phyloP scores from a whole-genome alignment of 805 yeast genomes.

The Candida cerambycidarum region DNA sequence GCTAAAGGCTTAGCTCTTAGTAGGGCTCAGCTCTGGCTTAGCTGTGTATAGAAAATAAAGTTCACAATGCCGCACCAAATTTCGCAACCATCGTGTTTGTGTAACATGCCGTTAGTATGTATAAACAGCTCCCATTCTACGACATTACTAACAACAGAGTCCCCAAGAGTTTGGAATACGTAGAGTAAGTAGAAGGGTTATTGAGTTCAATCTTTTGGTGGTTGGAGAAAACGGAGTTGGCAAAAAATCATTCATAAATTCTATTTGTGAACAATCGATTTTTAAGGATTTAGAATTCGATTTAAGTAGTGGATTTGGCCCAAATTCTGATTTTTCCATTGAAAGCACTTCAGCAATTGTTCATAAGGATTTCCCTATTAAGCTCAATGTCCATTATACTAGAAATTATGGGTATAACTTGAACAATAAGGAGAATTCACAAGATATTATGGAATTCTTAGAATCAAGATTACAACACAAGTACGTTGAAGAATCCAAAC shows the following conservation, averaged over 20 bases:
- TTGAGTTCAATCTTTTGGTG: slow-evolving; percentile 25
- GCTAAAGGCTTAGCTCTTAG: no score
- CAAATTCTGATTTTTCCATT: neutral
- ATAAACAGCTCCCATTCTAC: no score
- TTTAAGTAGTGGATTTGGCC: no score
- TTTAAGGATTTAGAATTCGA: slow-evolving; percentile 7
- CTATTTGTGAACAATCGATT: slow-evolving; percentile 55
- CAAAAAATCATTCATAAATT: slow-evolving; percentile 74
- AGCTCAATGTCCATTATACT: slow-evolving; percentile 22
- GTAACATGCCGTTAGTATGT: slow-evolving; percentile 10
- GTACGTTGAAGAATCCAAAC: slow-evolving; percentile 13
- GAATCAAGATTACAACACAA: slow-evolving; percentile 11
- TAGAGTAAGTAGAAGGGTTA: slow-evolving; percentile 11
- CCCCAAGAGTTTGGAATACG: slow-evolving; percentile 10
- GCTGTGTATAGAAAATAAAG: no score
- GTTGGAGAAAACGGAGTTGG: slow-evolving; percentile 49
- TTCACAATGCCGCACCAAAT: no score
- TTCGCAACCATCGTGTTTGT: slow-evolving; percentile 5
- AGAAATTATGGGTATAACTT: slow-evolving; percentile 25
- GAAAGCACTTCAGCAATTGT: slow-evolving; percentile 1
- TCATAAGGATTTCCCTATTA: slow-evolving; percentile 22
- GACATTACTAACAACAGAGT: slow-evolving; percentile 9
- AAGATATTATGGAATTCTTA: slow-evolving; percentile 11
- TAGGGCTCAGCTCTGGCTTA: no score
- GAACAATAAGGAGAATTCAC: slow-evolving; percentile 19